Evolutionary conservation across 139 green algal species (phyloP).

Genomic region (Chlamydomonas schloesseri): DNA sequence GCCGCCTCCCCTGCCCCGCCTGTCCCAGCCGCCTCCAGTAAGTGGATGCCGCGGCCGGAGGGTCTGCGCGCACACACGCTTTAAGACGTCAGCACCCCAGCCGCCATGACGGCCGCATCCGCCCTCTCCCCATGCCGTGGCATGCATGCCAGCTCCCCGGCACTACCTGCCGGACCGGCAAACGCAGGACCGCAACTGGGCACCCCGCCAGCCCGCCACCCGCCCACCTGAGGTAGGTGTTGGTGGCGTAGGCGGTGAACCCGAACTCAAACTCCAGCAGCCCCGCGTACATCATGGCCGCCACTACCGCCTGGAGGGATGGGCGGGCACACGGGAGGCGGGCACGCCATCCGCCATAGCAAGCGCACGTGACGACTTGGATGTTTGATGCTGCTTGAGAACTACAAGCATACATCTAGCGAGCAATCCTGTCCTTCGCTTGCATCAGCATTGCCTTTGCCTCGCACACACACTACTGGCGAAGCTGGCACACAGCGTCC

Average conservation of each 20-base stretch:
- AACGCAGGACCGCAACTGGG: not conserved
- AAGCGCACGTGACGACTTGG: no score
- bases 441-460: no score
- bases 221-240: constrained; percentile 47
- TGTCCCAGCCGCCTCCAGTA: constrained; percentile 4
- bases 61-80: not conserved
- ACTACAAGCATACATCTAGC: no score
- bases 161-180: no score
- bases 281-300: constrained; percentile 36
- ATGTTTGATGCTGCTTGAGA: no score
- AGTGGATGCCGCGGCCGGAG: not conserved
- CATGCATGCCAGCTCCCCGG: no score
- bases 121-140: no score
- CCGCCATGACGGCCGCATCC: not conserved
- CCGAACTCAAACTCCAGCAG: constrained; percentile 46
- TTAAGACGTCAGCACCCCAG: not conserved
- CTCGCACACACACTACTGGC: no score
- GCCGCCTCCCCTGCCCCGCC: not conserved
- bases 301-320: constrained; percentile 39
- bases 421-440: no score
- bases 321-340: not conserved
- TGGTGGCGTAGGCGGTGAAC: constrained; percentile 52
- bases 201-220: not conserved
- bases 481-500: no score
- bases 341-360: no score